These are phyloP conservation scores for Septoria linicola DNA, from an alignment of 2,329 filamentous ascomycete species.

Conservation along the genomic window DNA sequence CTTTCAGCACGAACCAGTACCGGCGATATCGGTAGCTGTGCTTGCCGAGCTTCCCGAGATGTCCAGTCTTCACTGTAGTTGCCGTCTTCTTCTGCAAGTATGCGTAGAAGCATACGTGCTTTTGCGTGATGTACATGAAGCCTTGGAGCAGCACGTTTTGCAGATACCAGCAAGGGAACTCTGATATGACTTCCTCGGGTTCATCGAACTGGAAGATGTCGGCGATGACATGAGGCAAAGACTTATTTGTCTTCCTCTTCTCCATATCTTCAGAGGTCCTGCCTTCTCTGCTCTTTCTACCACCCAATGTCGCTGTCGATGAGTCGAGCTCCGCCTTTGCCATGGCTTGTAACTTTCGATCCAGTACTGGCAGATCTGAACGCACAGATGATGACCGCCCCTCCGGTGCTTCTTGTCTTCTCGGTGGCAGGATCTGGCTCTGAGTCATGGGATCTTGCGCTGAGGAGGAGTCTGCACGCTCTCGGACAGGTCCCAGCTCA, in stretches of 20 bases:
- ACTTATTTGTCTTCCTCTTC: constrained; percentile 12
- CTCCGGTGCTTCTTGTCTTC: constrained; percentile 20
- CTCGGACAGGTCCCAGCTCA: constrained; percentile 49
- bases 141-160: constrained; percentile 91
- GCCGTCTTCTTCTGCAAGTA: constrained; percentile 91
- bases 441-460: constrained; percentile 34
- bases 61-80: constrained; percentile 78
- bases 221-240: constrained; percentile 30
- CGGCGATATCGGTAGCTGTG: constrained; percentile 83
- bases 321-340: constrained; percentile 33
- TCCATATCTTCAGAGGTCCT: constrained; percentile 6
- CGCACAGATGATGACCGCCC: constrained; percentile 36
- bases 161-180: constrained; percentile 90
- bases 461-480: constrained; percentile 36
- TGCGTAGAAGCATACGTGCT: constrained; percentile 94
- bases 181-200: constrained; percentile 81
- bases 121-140: constrained; percentile 91
- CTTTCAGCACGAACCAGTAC: constrained; percentile 92
- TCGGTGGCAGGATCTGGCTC: constrained; percentile 33
- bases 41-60: constrained; percentile 82
- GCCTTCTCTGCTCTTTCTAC: constrained; percentile 28
- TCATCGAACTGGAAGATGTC: constrained; percentile 79
- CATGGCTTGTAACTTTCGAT: constrained; percentile 57
- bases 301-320: constrained; percentile 28
- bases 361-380: constrained; percentile 69